Evolutionary conservation across 2,329 filamentous ascomycete species (phyloP).

Genomic region (Calonectria hawksworthii): DNA sequence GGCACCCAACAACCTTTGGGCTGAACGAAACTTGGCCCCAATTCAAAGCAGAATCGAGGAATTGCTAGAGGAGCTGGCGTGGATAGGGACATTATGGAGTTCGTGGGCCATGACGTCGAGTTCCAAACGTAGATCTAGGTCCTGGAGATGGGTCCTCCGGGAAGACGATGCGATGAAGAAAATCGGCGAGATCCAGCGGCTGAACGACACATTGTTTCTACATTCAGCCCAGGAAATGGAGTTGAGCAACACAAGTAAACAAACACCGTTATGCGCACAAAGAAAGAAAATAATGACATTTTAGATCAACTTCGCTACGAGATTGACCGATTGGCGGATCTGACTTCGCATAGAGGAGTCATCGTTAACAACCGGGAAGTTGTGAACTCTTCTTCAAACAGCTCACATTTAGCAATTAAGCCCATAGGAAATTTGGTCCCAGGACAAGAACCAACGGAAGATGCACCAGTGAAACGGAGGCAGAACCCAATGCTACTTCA

Average conservation of each 20-base stretch:
- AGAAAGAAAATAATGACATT: neutral
- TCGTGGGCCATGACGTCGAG: constrained; percentile 3
- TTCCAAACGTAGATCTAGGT: neutral
- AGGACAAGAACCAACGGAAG: neutral
- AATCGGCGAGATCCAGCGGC: neutral
- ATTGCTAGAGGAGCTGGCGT: neutral
- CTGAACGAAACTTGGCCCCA: neutral
- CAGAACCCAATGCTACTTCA: neutral
- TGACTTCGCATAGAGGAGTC: neutral
- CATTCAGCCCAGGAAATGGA: constrained; percentile 8
- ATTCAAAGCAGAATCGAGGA: constrained; percentile 2
- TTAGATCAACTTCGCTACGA: constrained; percentile 1
- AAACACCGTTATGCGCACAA: too few species aligned
- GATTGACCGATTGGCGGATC: neutral
- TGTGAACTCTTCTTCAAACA: neutral
- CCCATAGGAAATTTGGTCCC: too few species aligned
- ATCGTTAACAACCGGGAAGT: neutral
- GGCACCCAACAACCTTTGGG: neutral
- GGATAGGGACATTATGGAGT: neutral
- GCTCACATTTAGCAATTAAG: neutral
- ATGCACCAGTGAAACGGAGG: neutral
- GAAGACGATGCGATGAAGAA: neutral
- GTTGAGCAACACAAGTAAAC: neutral
- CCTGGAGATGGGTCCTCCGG: neutral
- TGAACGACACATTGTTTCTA: neutral